Percentiles rank a stretch among this genome's conserved stretches.
Evolutionary conservation across 352 stramenopile genomes (phyloP).

Genomic region (Elongisporangium prolatum): DNA sequence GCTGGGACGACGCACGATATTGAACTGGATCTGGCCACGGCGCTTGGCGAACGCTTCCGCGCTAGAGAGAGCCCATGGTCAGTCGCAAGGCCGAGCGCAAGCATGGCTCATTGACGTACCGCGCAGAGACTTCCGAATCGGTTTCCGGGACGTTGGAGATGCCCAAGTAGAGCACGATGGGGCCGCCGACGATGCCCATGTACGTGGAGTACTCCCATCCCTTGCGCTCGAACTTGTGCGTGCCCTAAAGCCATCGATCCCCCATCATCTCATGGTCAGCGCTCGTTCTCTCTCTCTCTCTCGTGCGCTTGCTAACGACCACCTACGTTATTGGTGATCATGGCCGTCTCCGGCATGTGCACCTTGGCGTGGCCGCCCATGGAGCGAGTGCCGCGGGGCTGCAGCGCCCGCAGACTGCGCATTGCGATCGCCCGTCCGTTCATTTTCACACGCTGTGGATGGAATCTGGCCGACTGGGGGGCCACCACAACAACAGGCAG

Average conservation of each 20-base stretch:
- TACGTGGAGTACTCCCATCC: constrained; percentile 83
- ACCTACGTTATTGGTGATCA: constrained; percentile 85
- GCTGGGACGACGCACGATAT: constrained; percentile 37
- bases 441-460: constrained; percentile 10
- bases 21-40: constrained; percentile 39
- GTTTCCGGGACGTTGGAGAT: constrained; percentile 79
- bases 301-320: background rate
- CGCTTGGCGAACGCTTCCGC: constrained; percentile 53
- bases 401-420: constrained; percentile 24
- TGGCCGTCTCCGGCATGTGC: constrained; percentile 82
- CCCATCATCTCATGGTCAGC: background rate
- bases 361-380: constrained; percentile 56
- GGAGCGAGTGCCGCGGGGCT: constrained; percentile 30
- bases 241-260: constrained; percentile 28
- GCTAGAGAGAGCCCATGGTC: constrained; percentile 17
- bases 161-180: constrained; percentile 70
- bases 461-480: background rate
- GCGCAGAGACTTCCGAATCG: constrained; percentile 78
- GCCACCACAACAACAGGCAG: constrained; percentile 3
- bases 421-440: constrained; percentile 1
- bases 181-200: constrained; percentile 64
- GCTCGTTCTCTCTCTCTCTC: background rate
- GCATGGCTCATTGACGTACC: too few species aligned
- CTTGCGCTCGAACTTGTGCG: constrained; percentile 75
- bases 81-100: background rate